Evolutionary conservation across 768 basidiomycete species (phyloP), one percentile per base, ranked within the genome.

Genomic region (Coprinellus micaceus): DNA sequence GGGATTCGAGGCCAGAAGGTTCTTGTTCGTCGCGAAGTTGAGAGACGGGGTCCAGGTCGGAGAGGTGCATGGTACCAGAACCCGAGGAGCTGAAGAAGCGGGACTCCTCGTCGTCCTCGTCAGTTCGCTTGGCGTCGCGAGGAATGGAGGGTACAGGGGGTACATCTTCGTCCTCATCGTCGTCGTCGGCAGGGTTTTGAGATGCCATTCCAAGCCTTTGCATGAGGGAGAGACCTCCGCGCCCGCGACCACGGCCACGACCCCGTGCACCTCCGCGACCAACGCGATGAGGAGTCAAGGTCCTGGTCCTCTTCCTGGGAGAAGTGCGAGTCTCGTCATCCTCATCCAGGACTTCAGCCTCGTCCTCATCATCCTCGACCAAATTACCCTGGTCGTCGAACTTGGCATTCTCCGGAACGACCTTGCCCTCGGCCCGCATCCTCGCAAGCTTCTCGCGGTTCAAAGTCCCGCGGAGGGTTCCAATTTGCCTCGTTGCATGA

Each of bases 401-500:
- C 57, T 67, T 62, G 5, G 76, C 75, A 69, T 57, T 57, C 46
- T 60, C 56, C 7, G 56, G 46, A 47, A 46, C 46, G 52, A 54
- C 7, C 57, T 57, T 57, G 50, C 56, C 61, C 47, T 70, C 69
- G 15, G 70, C 55, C 17, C 62, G 62, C 66, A 91, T 82, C 30
- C 87, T 82, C 54, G 85, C 73, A 74, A 91, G 87, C 73, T 92
- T 94, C 79, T 94, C 93, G 57, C 91, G 79, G 64, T 84, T 83
- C 52, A 94, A 68, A 0, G 86, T 85, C 47, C 86, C 82, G 64
- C 91, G 89, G 58, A 94, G 81, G 15, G 91, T 92, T 59, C 77
- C 81, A 64, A 94, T 86, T 64, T 92, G 91, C 58, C 92, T 77
- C 68, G 94, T 91, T 3, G 93, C 89, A 68, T 94, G 91, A 11